Evolutionary conservation across 192 early-diverging fungal species (phyloP).

Genomic region (Rhizophagus prolifer): DNA sequence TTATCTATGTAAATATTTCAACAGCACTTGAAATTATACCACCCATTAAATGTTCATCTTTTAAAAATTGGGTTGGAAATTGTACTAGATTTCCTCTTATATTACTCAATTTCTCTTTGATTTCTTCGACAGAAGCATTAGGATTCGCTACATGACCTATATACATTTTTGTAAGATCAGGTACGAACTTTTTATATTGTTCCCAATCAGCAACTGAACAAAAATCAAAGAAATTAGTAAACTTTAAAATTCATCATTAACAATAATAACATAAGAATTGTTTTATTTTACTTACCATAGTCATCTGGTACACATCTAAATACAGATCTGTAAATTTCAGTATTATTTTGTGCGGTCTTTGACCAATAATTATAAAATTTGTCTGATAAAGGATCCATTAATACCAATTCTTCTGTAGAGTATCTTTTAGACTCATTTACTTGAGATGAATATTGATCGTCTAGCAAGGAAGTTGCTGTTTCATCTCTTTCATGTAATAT

Average conservation of each 20-base stretch:
- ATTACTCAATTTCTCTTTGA: constrained; percentile 39
- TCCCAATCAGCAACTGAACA: constrained; percentile 52
- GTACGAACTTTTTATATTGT: constrained; percentile 48
- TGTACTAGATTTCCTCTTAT: constrained; percentile 41
- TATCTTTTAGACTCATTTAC: constrained; percentile 7
- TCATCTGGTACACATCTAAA: constrained; percentile 89
- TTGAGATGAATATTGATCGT: not conserved
- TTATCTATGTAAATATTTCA: not conserved
- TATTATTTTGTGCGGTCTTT: constrained; percentile 67
- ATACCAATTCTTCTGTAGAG: constrained; percentile 28
- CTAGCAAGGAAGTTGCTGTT: not conserved
- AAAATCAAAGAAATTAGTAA: not conserved
- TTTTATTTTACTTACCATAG: constrained; percentile 47
- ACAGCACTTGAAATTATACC: constrained; percentile 20
- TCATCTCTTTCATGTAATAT: not conserved
- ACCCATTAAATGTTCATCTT: constrained; percentile 30
- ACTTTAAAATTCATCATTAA: not conserved
- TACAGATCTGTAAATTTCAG: constrained; percentile 66
- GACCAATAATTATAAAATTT: constrained; percentile 62
- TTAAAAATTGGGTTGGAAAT: constrained; percentile 39
- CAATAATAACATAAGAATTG: too few species aligned
- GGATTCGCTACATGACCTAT: constrained; percentile 37
- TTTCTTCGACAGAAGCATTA: constrained; percentile 26
- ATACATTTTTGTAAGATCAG: constrained; percentile 43
- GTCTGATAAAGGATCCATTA: constrained; percentile 73